Percentiles rank a stretch among this genome's conserved stretches.
These are phyloP conservation scores for Barnettozyma californica DNA, from an alignment of 805 yeast genomes.

Conservation along the genomic window DNA sequence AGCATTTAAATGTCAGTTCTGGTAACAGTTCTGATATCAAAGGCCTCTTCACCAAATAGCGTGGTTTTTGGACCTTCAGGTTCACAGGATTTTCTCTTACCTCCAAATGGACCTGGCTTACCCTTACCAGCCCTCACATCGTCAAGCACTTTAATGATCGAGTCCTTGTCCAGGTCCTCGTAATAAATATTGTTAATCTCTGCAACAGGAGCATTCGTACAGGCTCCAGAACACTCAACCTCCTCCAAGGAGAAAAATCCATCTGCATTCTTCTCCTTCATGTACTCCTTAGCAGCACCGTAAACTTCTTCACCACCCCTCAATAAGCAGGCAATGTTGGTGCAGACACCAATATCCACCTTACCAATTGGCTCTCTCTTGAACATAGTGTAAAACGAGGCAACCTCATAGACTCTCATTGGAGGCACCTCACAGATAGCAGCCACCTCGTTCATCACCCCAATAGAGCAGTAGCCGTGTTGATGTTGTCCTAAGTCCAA, in stretches of 20 bases:
- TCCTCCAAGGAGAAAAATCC: conserved; percentile 76
- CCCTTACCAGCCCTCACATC: conserved; percentile 59
- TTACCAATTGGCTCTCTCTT: conserved; percentile 84
- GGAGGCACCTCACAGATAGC: conserved; percentile 83
- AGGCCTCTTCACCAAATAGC: conserved; percentile 55
- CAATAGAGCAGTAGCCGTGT: conserved; percentile 76
- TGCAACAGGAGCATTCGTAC: conserved; percentile 87
- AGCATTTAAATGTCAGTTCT: conserved; percentile 61
- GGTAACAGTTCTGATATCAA: conserved; percentile 63
- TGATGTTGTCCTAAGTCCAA: conserved; percentile 86
- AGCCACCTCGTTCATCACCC: conserved; percentile 89
- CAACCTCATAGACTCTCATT: conserved; percentile 91
- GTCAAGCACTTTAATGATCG: conserved; percentile 54
- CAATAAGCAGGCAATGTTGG: conserved; percentile 85
- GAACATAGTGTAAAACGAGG: conserved; percentile 89
- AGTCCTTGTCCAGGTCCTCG: conserved; percentile 74
- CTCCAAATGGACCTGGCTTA: conserved; percentile 63
- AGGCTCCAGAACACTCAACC: conserved; percentile 89
- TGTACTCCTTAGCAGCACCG: conserved; percentile 56
- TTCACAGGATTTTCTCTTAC: conserved; percentile 64
- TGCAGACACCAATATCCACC: conserved; percentile 77
- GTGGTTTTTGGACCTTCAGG: conserved; percentile 68
- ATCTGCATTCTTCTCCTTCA: conserved; percentile 68
- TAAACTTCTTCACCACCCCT: conserved; percentile 79
- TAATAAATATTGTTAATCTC: conserved; percentile 78